Evolutionary conservation across 2,329 filamentous ascomycete species (phyloP).

Genomic region (Meredithiella fracta): DNA sequence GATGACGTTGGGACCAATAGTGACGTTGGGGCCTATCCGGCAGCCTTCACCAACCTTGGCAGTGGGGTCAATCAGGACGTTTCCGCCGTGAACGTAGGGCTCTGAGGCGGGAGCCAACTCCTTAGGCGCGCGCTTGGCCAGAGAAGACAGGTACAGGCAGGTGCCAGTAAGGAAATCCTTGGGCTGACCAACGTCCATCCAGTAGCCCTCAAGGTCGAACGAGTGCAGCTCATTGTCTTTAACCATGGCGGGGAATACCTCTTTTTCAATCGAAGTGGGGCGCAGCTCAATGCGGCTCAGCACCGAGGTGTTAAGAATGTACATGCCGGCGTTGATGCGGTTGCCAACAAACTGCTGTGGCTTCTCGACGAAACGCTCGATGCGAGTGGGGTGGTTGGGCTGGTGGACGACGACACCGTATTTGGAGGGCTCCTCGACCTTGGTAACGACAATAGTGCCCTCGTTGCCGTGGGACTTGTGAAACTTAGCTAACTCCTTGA

Average conservation of each 20-base stretch:
- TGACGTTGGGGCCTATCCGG: conserved; percentile 93
- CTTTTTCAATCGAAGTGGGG: conserved; percentile 94
- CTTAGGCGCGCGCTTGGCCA: conserved; percentile 80
- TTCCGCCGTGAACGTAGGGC: conserved; percentile 77
- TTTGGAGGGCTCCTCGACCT: conserved; percentile 97
- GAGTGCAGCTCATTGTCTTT: conserved; percentile 83
- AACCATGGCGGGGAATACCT: conserved; percentile 92
- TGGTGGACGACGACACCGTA: conserved; percentile 98
- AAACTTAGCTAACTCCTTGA: conserved; percentile 76
- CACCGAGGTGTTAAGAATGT: conserved; percentile 88
- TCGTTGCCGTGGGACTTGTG: conserved; percentile 88
- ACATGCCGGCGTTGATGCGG: conserved; percentile 96
- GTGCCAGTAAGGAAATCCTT: conserved; percentile 97
- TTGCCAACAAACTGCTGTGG: conserved; percentile 97
- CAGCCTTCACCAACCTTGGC: conserved; percentile 98
- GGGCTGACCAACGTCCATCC: conserved; percentile 98
- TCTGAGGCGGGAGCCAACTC: conserved; percentile 57
- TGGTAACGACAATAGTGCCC: conserved; percentile 95
- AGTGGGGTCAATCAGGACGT: conserved; percentile 84
- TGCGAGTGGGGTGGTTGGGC: conserved; percentile 73
- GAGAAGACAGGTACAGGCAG: conserved; percentile 85
- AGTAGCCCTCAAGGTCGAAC: conserved; percentile 92
- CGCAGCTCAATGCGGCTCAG: conserved; percentile 86
- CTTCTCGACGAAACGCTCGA: conserved; percentile 99
- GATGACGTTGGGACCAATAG: conserved; percentile 82